Evolutionary conservation across 768 basidiomycete genomes (phyloP), one percentile per base, ranked within the genome.

Genomic region (Tubosaeta sp.): DNA sequence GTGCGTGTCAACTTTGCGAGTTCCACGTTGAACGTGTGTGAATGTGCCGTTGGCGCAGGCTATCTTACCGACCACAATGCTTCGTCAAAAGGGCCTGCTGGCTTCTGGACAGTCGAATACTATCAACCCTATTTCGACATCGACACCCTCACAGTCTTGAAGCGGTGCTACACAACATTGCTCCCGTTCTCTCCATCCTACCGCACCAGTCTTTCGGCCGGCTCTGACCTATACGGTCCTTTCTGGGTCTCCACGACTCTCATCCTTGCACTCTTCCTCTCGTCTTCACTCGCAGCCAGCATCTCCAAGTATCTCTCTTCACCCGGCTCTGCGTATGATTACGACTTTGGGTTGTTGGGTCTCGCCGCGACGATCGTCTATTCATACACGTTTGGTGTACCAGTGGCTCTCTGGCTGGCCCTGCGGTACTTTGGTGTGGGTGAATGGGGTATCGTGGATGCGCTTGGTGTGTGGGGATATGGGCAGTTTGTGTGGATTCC

Each of bases 211-310:
- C 86, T 86, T 38, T 76, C 84, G 36, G 65, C 76, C 14, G 63
- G 65, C 9, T 58, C 57, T 35, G 88, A 90, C 65, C 79, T 90
- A 35, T 87, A 90, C 65, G 94, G 94, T 0, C 94, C 95, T 1
- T 97, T 99, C 74, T 99, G 95, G 95, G 92, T 94, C 1, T 79
- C 96, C 32, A 95, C 94, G 1, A 98, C 95, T 1, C 82, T 99
- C 55, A 87, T 96, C 39, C 91, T 98, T 64, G 78, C 86, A 0
- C 83, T 97, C 52, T 97, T 94, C 75, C 82, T 96, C 51, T 94
- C 89, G 22, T 96, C 95, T 2, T 93, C 90, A 30, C 84, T 98
- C 34, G 90, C 87, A 8, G 84, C 90, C 14, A 91, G 91, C 42
- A 86, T 98, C 58, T 76, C 87, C 2, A 79, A 83, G n/a, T 97